Percentiles rank a stretch among this genome's conserved stretches.
These are phyloP conservation scores for Phoma sp. DNA, from an alignment of 2,329 filamentous ascomycete genomes.

Conservation along the genomic window DNA sequence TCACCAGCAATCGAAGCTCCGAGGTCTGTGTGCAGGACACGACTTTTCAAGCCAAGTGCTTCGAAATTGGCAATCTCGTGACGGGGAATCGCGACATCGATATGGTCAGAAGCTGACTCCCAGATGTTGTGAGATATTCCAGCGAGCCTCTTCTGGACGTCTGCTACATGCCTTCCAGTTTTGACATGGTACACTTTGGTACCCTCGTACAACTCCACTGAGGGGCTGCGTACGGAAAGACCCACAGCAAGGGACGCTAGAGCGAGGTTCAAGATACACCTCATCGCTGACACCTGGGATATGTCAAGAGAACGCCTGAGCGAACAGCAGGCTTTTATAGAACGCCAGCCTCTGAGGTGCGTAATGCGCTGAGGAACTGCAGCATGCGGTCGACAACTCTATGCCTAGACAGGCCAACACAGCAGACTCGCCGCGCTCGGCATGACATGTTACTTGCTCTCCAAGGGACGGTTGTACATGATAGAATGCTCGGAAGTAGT, in stretches of 20 bases:
- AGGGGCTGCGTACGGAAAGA: conserved; percentile 32
- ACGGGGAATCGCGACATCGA: conserved; percentile 53
- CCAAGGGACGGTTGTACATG: conserved; percentile 13
- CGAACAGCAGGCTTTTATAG: not conserved
- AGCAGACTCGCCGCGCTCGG: not conserved
- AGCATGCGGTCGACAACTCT: not conserved
- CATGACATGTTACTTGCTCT: conserved; percentile 7
- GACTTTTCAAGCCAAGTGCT: conserved; percentile 41
- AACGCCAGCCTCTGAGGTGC: not conserved
- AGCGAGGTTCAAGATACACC: conserved; percentile 19
- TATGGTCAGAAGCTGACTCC: conserved; percentile 43
- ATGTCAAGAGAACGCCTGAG: not conserved
- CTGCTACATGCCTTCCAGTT: conserved; percentile 39
- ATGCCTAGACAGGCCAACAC: not conserved
- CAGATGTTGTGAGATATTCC: conserved; percentile 46
- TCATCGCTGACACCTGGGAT: conserved; percentile 18
- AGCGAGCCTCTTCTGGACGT: conserved; percentile 44
- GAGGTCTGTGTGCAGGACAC: conserved; percentile 53
- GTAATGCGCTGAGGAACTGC: conserved; percentile 1
- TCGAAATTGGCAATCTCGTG: conserved; percentile 49
- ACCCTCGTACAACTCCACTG: conserved; percentile 45
- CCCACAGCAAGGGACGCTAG: conserved; percentile 24
- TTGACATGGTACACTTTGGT: conserved; percentile 51
- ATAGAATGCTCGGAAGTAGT: conserved; percentile 8
- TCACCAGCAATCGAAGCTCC: conserved; percentile 53